Percentiles rank a stretch among this genome's conserved stretches.
Conservation (phyloP, 441 rosid genomes). For the Manihot esculenta region DNA sequence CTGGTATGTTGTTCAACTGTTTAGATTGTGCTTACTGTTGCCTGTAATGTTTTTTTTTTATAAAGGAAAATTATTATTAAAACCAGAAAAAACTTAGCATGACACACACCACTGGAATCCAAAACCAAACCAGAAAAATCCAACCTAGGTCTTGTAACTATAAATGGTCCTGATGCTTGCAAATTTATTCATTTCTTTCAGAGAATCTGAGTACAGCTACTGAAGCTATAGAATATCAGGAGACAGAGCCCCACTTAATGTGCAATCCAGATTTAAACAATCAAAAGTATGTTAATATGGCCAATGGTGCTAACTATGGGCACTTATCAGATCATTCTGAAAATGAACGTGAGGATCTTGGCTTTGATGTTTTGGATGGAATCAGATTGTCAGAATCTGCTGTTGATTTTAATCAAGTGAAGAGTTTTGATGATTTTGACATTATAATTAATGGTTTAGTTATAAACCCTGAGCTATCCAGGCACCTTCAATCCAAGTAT, state of each 20-base stretch:
- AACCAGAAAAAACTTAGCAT: too few species aligned
- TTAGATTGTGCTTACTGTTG: background rate
- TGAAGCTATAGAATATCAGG: conserved; percentile 19
- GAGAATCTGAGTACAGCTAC: conserved; percentile 14
- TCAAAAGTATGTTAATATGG: conserved; percentile 11
- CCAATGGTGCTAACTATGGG: background rate
- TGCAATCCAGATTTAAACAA: conserved; percentile 18
- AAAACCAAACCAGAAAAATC: too few species aligned
- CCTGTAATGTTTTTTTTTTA: too few species aligned
- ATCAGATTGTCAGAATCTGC: conserved; percentile 6
- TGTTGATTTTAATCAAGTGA: conserved; percentile 7
- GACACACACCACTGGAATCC: too few species aligned
- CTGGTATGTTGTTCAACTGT: conserved; percentile 25
- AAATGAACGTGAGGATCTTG: background rate
- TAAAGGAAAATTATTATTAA: too few species aligned
- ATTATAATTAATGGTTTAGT: conserved; percentile 10
- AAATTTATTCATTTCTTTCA: background rate
- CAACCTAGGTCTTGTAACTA: too few species aligned
- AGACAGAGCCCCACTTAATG: conserved; percentile 8
- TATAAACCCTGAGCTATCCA: conserved; percentile 1
- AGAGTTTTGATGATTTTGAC: conserved; percentile 4
- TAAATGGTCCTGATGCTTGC: background rate
- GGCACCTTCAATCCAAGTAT: conserved; percentile 5
- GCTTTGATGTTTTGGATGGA: background rate
- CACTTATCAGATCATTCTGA: conserved; percentile 8